phyloP scores from a whole-genome alignment of 129 eudicot species.

The Pulicaria dysenterica region DNA sequence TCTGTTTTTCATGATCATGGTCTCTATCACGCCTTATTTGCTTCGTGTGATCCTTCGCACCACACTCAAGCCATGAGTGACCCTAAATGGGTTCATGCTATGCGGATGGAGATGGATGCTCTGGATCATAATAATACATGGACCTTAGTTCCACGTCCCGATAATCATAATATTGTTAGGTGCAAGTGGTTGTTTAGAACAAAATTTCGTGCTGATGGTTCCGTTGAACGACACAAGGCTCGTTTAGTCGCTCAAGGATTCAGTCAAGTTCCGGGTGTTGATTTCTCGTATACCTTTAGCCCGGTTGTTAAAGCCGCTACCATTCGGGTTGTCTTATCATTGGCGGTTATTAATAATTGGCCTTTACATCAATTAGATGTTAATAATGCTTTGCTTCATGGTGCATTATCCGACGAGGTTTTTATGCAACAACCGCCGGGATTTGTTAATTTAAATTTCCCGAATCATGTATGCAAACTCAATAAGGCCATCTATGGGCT shows the following conservation, averaged over 20 bases:
- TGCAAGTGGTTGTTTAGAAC: constrained; percentile 6
- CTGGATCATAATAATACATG: background rate
- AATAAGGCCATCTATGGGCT: background rate
- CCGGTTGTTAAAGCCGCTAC: constrained; percentile 5
- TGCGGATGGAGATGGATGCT: background rate
- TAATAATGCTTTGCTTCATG: background rate
- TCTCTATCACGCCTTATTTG: background rate
- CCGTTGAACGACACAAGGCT: background rate
- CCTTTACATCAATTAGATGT: background rate
- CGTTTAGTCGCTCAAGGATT: background rate
- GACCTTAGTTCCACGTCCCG: background rate
- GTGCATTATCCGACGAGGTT: background rate
- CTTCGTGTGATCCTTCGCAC: background rate
- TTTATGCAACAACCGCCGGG: background rate
- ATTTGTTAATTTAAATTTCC: background rate
- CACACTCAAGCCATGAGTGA: background rate
- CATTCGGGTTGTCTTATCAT: background rate
- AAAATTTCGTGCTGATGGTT: background rate
- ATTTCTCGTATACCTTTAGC: background rate
- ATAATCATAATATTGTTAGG: background rate
- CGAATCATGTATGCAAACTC: background rate
- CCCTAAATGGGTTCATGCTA: background rate
- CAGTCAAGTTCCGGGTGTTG: background rate
- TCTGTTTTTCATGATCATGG: background rate
- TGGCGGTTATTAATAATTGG: background rate